Base-by-base conservation (phyloP, 306 rosid genomes). In the Cicer yamashitae region DNA sequence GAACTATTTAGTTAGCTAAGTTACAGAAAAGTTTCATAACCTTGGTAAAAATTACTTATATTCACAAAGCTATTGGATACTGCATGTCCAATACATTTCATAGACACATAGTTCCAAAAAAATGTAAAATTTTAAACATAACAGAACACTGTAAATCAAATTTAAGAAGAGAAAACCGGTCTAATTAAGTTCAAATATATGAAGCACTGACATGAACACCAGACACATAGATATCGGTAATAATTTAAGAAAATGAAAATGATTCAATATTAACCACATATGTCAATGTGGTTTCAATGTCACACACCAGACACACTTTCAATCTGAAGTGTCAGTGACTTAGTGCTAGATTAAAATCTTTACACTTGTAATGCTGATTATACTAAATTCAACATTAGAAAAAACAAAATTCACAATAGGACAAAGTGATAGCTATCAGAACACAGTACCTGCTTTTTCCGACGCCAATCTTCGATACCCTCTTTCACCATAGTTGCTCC, bases 401-500 rank as follows among this genome's bases (percentile, higher is more conserved):
- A 46, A 37, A 48, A 73, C 37, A 25, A 71, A 66, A 80, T 77
- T 14, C 6, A 60, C 71, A 51, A 53, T 8, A 58, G 9, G 48
- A 79, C 68, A 74, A 46, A 38, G 10, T 2, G 18, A 41, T 13
- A 43, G 39, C 63, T 11, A 76, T 77, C 25, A 81, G 63, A 73
- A 71, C 52, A 66, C 1, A 34, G 70, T 78, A 94, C 98, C 98
- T 94, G 98, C 73, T 85, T 85, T 62, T 91, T 90, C 73, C 98
- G 80, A 48, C 86, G 89, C 94, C 80, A 88, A 82, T 94, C 98
- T 82, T 91, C 98, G 1, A 91, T 59, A 37, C 85, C 97, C 79
- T 94, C 98, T 76, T 94, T 94, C 61, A 84, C 79, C 97, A 94
- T 91, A 3, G 98, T 88, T 7, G 86, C 96, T 6, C 84, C 85